Base-by-base conservation (phyloP, 192 early-diverging fungal genomes). In the Entophlyctis luteolus region DNA sequence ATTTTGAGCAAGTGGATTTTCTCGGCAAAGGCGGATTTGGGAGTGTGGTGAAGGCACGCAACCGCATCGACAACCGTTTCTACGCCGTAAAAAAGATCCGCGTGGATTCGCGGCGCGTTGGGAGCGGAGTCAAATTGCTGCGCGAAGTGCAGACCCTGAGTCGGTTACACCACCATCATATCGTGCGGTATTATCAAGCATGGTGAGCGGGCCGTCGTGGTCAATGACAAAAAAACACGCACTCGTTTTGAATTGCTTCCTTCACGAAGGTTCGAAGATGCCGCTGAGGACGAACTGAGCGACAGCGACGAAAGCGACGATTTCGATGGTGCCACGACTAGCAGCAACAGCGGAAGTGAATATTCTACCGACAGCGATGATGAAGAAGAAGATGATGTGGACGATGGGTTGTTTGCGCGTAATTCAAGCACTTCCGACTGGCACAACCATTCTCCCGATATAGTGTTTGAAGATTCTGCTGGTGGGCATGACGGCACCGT, bases 61-160 rank as follows among this genome's bases (percentile, higher is more conserved):
- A 98, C 67, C 77, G 80, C 31, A 83, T 96, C 0, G 76, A 81
- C 49, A 72, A 74, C 8, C 54, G 78, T n/a, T 86, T 86, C 55
- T 98, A 96, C 69, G 92, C 93, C 6, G 89, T 98, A 65, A 98
- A 98, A 60, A 95, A 91, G 73, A 91, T 98, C 57, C 82, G 83
- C 52, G 76, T 96, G 63, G 87, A 93, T 71, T 86, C 88, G 38
- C 82, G 85, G 48, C 85, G 84, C 39, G n/a, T n/a, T n/a, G 91
- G 90, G 54, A 83, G 82, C 47, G 88, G 84, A 69, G 80, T 84
- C n/a, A 90, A 92, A 68, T 90, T 95, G 55, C 78, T 96, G 20
- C 79, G 95, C 6, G 95, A 98, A 68, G 93, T 98, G 10, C 90
- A 87, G 23, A 95, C 95, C 0, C 74, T 98, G 22, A 93, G 93